Conservation (phyloP, 164 flowering plant species). For the Buxus sempervirens region DNA sequence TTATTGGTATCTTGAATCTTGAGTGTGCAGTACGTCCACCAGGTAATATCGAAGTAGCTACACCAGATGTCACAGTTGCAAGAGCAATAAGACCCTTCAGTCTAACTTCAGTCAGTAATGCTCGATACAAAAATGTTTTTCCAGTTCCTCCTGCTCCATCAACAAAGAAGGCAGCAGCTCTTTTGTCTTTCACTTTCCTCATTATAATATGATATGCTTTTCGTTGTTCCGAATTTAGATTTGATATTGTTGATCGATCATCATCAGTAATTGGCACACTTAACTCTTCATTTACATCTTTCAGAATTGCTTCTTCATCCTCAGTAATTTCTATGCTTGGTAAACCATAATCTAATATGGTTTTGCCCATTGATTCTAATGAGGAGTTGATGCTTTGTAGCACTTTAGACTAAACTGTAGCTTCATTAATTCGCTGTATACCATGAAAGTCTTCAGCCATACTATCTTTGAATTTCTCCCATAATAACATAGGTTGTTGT, state of each 20-base stretch:
- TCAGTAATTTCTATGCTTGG: neutral
- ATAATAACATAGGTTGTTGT: neutral
- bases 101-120: conserved; percentile 14
- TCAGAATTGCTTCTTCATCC: neutral
- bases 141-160: conserved; percentile 23
- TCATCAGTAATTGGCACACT: neutral
- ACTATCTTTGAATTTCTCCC: neutral
- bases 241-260: neutral
- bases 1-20: conserved; percentile 19
- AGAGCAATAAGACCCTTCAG: conserved; percentile 6
- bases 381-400: too few species aligned
- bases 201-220: neutral
- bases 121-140: conserved; percentile 18
- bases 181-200: neutral
- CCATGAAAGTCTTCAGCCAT: conserved; percentile 14
- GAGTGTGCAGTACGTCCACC: conserved; percentile 30
- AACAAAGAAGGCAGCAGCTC: conserved; percentile 8
- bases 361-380: neutral
- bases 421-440: too few species aligned
- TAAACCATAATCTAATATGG: neutral
- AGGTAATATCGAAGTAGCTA: conserved; percentile 15
- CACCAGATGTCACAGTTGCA: conserved; percentile 15
- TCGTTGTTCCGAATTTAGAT: neutral
- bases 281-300: conserved; percentile 1
- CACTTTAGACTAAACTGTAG: too few species aligned